These are phyloP conservation scores for Fusarium dimerum DNA, from an alignment of 2,329 filamentous ascomycete species.

Conservation along the genomic window DNA sequence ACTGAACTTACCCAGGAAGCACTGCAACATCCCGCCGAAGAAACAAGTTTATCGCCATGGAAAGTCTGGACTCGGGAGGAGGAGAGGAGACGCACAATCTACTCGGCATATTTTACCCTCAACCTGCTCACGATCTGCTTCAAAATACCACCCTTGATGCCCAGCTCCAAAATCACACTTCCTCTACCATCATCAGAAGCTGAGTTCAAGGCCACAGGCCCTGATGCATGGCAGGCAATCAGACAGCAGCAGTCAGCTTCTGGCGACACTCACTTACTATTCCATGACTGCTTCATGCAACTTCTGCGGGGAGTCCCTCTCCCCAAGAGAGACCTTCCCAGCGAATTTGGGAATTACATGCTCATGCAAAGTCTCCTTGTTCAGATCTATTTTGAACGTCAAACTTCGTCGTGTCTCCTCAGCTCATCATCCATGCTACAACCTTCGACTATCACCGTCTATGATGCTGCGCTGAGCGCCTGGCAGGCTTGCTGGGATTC, in stretches of 20 bases:
- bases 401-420: constrained; percentile 1
- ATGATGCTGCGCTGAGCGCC: constrained; percentile 40
- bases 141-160: constrained; percentile 58
- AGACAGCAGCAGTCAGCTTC: constrained; percentile 12
- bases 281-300: constrained; percentile 35
- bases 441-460: constrained; percentile 2
- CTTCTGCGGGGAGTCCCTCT: constrained; percentile 27
- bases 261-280: constrained; percentile 9
- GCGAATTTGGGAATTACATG: constrained; percentile 54
- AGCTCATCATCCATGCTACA: constrained; percentile 2
- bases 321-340: constrained; percentile 32
- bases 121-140: constrained; percentile 64
- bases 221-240: constrained; percentile 48
- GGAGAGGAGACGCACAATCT: constrained; percentile 29
- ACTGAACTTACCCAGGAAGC: constrained; percentile 54
- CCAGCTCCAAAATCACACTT: constrained; percentile 37
- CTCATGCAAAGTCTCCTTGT: constrained; percentile 56
- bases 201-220: constrained; percentile 55
- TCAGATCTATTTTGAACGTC: constrained; percentile 52
- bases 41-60: constrained; percentile 34
- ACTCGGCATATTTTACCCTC: constrained; percentile 52
- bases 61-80: constrained; percentile 48
- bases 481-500: constrained; percentile 56
- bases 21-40: constrained; percentile 40
- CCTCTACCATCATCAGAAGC: constrained; percentile 55